These are phyloP conservation scores for Podospora anserina DNA, from an alignment of 495 filamentous ascomycete genomes.

Conservation along the genomic window DNA sequence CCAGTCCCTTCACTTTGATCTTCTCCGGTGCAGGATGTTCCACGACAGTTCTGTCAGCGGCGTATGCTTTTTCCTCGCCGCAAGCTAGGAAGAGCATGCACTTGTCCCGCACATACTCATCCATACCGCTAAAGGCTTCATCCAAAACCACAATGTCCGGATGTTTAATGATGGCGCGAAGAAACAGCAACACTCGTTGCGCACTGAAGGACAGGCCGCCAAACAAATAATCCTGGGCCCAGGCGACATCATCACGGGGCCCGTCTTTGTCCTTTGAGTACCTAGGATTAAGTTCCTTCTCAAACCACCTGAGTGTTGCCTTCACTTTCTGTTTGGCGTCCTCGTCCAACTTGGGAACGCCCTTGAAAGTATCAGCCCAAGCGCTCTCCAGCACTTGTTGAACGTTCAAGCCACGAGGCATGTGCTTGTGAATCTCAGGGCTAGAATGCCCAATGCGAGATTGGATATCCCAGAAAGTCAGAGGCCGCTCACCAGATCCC, in stretches of 20 bases:
- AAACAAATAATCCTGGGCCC: slow-evolving; percentile 68
- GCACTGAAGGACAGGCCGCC: slow-evolving; percentile 71
- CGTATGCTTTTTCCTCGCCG: slow-evolving; percentile 49
- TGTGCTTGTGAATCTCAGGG: slow-evolving; percentile 90
- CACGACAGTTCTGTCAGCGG: slow-evolving; percentile 37
- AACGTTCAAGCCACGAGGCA: slow-evolving; percentile 74
- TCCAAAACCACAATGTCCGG: slow-evolving; percentile 90
- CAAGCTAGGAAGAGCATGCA: slow-evolving; percentile 72
- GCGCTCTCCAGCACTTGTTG: slow-evolving; percentile 75
- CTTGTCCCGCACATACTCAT: slow-evolving; percentile 74
- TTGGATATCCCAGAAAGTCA: slow-evolving; percentile 91
- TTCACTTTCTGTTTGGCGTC: slow-evolving; percentile 56
- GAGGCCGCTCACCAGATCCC: slow-evolving; percentile 60
- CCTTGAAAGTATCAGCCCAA: slow-evolving; percentile 82
- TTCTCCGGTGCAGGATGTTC: not conserved
- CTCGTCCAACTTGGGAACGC: slow-evolving; percentile 59
- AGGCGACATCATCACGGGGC: slow-evolving; percentile 44
- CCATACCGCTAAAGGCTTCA: slow-evolving; percentile 90
- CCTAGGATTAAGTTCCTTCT: slow-evolving; percentile 62
- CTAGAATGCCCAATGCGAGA: slow-evolving; percentile 85
- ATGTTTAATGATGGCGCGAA: slow-evolving; percentile 75
- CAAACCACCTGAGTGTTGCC: slow-evolving; percentile 69
- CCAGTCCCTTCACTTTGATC: slow-evolving; percentile 48
- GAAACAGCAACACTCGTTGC: slow-evolving; percentile 80
- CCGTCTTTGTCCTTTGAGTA: slow-evolving; percentile 6